These are phyloP conservation scores for Cylindrodendrum hubeiense DNA, from an alignment of 2,329 filamentous ascomycete species.

Conservation along the genomic window DNA sequence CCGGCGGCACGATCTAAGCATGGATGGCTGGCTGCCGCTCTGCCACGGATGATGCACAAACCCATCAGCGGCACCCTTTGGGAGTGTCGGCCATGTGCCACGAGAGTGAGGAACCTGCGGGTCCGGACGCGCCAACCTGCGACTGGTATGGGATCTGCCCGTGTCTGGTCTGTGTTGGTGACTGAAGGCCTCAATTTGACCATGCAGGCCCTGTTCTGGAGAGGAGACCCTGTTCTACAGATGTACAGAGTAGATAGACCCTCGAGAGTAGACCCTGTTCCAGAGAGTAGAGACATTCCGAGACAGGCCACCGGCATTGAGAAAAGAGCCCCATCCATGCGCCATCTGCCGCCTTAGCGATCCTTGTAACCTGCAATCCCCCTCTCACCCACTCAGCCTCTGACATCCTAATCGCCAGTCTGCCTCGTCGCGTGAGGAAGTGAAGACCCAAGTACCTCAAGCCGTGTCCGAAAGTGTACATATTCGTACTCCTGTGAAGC, in stretches of 20 bases:
- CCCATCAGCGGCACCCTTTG: neutral
- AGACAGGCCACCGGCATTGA: neutral
- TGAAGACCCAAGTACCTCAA: neutral
- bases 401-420: neutral
- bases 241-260: too few species aligned
- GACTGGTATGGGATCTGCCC: too few species aligned
- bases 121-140: too few species aligned
- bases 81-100: neutral
- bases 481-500: neutral
- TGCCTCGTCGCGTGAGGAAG: neutral
- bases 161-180: too few species aligned
- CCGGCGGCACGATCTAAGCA: slow-evolving; percentile 11
- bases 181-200: too few species aligned
- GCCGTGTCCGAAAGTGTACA: neutral
- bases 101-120: neutral
- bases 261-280: too few species aligned
- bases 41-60: slow-evolving; percentile 27
- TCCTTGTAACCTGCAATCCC: neutral
- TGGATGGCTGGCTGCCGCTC: slow-evolving; percentile 28
- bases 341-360: neutral
- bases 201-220: too few species aligned
- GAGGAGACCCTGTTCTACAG: too few species aligned
- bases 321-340: neutral
- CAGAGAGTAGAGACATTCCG: too few species aligned
- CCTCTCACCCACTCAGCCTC: neutral